Evolutionary conservation across 2,329 filamentous ascomycete species (phyloP), one percentile per base, ranked within the genome.

Genomic region (Penicillium frequentans): DNA sequence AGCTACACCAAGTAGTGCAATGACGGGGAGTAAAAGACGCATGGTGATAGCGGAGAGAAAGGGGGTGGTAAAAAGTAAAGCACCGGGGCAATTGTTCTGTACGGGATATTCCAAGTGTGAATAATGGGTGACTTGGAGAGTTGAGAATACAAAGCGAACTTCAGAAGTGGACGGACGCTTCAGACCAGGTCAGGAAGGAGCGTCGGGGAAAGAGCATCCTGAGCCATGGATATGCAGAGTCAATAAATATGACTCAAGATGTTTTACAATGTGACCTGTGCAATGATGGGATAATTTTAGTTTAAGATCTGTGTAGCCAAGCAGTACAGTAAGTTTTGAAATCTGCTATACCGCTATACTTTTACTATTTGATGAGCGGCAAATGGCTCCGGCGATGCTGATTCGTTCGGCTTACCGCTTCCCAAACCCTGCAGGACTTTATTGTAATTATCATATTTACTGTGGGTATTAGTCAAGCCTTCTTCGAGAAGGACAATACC

Each of bases 21-120:
- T 6, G 4, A 29, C 14, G 1, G 52, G 21, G 9, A 27, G 9
- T 19, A 53, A 23, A 35, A 64, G 48, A 37, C 31, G 63, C 64
- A 67, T 67, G 29, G n/a, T 60, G 51, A 48, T 31, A 27, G 31
- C 13, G 3, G 26, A 39, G 27, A n/a, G 16, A 53, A 26, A 6
- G 21, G 10, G 7, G 23, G 11, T 8, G 13, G 9, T 27, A 19
- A 42, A 21, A 23, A 27, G 24, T 48, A 31, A 13, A 27, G 14
- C 6, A 1, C 5, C 35, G 33, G 16, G 10, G 35, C 29, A 21
- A 19, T 11, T 29, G 35, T 19, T 35, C n/a, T 19, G 45, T 9
- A 27, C 1, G 1, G 4, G n/a, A 19, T 39, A 16, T 19, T 19
- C 35, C 35, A 19, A 9, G 2, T 48, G 29, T 21, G 16, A 23